Evolutionary conservation across 768 basidiomycete species (phyloP).

Genomic region (Xerocomellus dryophilus): DNA sequence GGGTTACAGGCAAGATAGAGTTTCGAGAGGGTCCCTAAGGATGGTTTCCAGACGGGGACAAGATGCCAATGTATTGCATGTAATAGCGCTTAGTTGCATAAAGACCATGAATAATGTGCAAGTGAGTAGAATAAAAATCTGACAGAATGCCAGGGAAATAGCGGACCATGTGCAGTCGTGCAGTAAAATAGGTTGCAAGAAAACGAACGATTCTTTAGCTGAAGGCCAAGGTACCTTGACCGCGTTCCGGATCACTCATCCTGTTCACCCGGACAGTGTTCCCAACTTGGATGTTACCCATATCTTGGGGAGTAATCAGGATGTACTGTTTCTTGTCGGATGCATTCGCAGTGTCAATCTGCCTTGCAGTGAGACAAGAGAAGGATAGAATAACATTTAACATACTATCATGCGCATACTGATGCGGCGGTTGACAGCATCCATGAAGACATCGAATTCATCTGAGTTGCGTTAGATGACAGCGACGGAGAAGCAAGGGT

Average conservation of each 20-base stretch:
- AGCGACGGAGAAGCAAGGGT: neutral
- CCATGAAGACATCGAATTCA: constrained; percentile 99
- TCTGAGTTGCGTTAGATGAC: constrained; percentile 44
- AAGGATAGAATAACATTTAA: neutral
- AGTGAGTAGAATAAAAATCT: constrained; percentile 11
- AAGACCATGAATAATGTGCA: neutral
- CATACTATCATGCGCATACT: constrained; percentile 94
- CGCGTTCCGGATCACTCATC: constrained; percentile 79
- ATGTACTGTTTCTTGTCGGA: constrained; percentile 91
- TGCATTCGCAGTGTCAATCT: constrained; percentile 88
- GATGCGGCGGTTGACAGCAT: constrained; percentile 85
- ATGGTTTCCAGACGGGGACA: neutral
- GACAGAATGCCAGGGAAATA: neutral
- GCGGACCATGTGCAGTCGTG: neutral
- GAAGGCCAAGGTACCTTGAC: constrained; percentile 47
- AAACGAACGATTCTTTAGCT: constrained; percentile 1
- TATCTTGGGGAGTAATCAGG: constrained; percentile 93
- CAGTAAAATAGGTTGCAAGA: neutral
- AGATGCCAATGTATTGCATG: neutral
- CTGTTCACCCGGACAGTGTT: constrained; percentile 68
- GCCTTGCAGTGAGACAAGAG: constrained; percentile 7
- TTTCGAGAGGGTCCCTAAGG: neutral
- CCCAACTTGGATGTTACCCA: constrained; percentile 71
- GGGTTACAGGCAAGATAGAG: constrained; percentile 5
- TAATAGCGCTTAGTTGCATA: neutral